Conservation (phyloP, 2,329 filamentous ascomycete species). For the Rosellinia necatrix region DNA sequence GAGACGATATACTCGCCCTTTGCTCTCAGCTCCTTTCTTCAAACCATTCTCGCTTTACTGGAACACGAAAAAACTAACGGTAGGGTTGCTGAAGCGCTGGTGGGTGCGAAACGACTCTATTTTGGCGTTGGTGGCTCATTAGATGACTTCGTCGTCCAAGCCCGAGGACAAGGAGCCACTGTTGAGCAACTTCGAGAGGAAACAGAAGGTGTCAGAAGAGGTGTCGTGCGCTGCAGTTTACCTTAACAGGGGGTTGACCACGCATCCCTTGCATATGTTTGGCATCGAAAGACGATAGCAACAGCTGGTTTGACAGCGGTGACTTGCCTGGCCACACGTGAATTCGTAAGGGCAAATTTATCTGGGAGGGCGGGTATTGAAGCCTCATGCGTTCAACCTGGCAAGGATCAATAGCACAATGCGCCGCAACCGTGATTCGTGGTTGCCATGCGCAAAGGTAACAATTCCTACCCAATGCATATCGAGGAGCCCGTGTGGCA, state of each 20-base stretch:
- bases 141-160: slow-evolving; percentile 69
- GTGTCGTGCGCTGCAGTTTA: slow-evolving; percentile 59
- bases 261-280: not conserved
- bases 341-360: too few relatives aligned
- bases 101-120: slow-evolving; percentile 80
- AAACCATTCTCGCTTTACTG: slow-evolving; percentile 61
- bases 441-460: too few relatives aligned
- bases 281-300: not conserved
- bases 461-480: too few relatives aligned
- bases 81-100: slow-evolving; percentile 62
- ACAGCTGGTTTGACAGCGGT: not conserved
- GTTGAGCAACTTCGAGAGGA: slow-evolving; percentile 62
- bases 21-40: slow-evolving; percentile 69
- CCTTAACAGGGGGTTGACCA: slow-evolving; percentile 23
- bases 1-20: slow-evolving; percentile 85
- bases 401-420: not conserved
- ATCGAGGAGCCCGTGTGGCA: not conserved
- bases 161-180: slow-evolving; percentile 52
- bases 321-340: too few relatives aligned
- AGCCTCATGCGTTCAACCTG: not conserved
- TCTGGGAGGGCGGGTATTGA: too few relatives aligned
- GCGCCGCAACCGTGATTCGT: too few relatives aligned
- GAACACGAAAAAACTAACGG: slow-evolving; percentile 45
- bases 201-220: slow-evolving; percentile 63
- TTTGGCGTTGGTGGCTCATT: slow-evolving; percentile 85